Evolutionary conservation across 176 grass and related monocot species (phyloP), one percentile per base, ranked within the genome.

Genomic region (Lolium rigidum): DNA sequence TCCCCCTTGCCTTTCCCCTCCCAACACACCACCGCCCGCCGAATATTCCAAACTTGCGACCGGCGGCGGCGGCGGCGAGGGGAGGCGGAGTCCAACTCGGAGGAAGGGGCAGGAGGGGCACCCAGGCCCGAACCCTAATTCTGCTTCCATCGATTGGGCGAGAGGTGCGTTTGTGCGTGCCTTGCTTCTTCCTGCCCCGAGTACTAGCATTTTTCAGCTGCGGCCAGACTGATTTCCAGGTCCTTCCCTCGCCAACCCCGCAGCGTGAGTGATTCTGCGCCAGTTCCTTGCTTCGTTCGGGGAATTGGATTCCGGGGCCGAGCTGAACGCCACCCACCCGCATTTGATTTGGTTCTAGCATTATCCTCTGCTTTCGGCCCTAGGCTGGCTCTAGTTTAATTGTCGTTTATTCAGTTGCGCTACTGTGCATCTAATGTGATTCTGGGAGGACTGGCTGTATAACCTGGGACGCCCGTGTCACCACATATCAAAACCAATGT

Each of bases 21-120:
- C 65, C 51, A n/a, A 3, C 62, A 41, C 81, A 17, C 31, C 51
- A 55, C 17, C 17, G 7, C 41, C 54, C 6, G 5, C 66, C 25
- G 83, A 76, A 85, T 76, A 89, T 82, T 69, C 88, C 69, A 61
- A 86, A 61, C 88, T 86, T 21, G 60, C 61, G 78, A 48, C 79
- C 67, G 60, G 38, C 61, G 41, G 41, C 41, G 47, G 15, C 72
- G n/a, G 20, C 39, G 70, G n/a, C n/a, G 20, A 28, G n/a, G n/a
- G 16, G 9, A 25, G 75, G 65, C 5, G 35, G 28, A 28, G 46
- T 26, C 72, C 70, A 25, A 1, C 16, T 18, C 67, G 54, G 58
- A 5, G 43, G 43, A 7, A 47, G 46, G 46, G 2, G 41, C 41
- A 11, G 37, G 38, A n/a, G 51, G 43, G 4, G 14, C 12, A 52